A percentile compares a stretch with the other conserved stretches of the same genome.
Evolutionary conservation across 345 rosid genomes (phyloP).

Genomic region (Odontarrhena argentea): DNA sequence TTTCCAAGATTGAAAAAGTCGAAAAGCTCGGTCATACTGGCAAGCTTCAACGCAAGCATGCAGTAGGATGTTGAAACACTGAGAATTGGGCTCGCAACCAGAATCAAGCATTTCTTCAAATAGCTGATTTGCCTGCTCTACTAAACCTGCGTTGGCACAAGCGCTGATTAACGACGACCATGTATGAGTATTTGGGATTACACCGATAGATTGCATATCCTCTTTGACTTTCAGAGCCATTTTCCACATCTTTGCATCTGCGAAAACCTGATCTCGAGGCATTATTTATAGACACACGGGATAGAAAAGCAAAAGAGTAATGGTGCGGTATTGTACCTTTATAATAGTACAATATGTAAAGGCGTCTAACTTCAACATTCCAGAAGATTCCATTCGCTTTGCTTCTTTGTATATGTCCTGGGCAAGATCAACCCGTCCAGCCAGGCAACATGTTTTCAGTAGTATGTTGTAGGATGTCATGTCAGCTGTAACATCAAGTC

Average conservation of each 20-base stretch:
- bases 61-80: constrained; percentile 78
- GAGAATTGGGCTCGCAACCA: constrained; percentile 85
- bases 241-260: constrained; percentile 90
- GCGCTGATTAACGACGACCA: constrained; percentile 96
- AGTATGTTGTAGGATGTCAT: constrained; percentile 87
- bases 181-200: constrained; percentile 69
- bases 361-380: constrained; percentile 70
- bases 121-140: constrained; percentile 72
- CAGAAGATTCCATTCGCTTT: constrained; percentile 66
- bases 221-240: constrained; percentile 84
- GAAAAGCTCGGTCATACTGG: constrained; percentile 93
- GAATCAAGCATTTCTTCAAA: constrained; percentile 83
- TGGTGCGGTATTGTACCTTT: constrained; percentile 52
- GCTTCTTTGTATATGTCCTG: constrained; percentile 77
- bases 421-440: constrained; percentile 83
- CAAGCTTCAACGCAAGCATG: constrained; percentile 91
- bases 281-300: constrained; percentile 23
- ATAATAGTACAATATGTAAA: constrained; percentile 91
- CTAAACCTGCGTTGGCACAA: constrained; percentile 85
- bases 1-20: constrained; percentile 74
- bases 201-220: constrained; percentile 76
- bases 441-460: constrained; percentile 84
- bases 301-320: constrained; percentile 5
- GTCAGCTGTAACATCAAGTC: constrained; percentile 64
- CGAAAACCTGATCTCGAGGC: constrained; percentile 61